Evolutionary conservation across 2,329 filamentous ascomycete genomes (phyloP), one percentile per base, ranked within the genome.

Genomic region (Fusarium phyllophilum): DNA sequence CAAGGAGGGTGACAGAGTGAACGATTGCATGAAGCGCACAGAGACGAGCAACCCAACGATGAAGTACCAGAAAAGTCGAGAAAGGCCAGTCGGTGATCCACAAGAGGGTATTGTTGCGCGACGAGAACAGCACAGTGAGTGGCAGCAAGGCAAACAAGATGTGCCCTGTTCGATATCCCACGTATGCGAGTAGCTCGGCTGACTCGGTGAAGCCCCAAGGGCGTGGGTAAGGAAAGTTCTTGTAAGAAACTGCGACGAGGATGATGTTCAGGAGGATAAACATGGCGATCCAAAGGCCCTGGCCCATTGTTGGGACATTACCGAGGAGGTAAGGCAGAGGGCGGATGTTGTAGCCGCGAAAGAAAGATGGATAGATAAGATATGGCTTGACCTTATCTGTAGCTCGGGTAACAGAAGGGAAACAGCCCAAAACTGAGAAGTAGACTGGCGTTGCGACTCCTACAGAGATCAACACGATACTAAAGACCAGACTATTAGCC

Each of bases 351-450:
- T 26, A 51, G 17, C 17, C 17, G 6, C 17, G 48, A 6, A 51
- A 15, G n/a, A n/a, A 2, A 3, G 48, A 51, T 11, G 31, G n/a
- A 8, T 51, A 51, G 6, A 51, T 18, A 3, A 51, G n/a, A 18
- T 20, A 15, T 15, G n/a, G 12, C 1, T 4, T 34, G 6, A 36
- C 8, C 2, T 5, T 36, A 15, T 36, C 31, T 20, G 6, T 34
- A 17, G 22, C 31, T 24, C 4, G 12, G 8, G 1, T 51, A 4
- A 36, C 8, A 15, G 36, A 51, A 4, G 48, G n/a, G 4, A 51
- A 0, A 6, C 20, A 51, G 6, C 12, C n/a, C 0, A 36, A 12
- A 3, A 6, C 4, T 0, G 48, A 26, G 31, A 36, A 24, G 1
- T 36, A 9, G 6, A 51, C n/a, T 8, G 31, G 48, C 7, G 31